Conservation (phyloP, 2,329 filamentous ascomycete genomes). For the Fusarium sp. region DNA sequence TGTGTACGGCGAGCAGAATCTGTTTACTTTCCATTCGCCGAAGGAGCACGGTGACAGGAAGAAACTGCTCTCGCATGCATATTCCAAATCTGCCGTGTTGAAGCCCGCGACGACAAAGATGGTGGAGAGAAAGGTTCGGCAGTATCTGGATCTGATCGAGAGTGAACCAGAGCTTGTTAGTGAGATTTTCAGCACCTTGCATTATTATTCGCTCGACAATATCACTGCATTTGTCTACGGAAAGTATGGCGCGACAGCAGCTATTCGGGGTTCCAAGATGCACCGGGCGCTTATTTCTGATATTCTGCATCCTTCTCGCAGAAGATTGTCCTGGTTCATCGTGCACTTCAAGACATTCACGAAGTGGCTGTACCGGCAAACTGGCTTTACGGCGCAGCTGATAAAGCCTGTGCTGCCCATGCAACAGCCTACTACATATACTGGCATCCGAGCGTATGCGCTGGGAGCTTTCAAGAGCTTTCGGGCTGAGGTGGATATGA, state of each 20-base stretch:
- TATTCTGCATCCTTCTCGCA: slow-evolving; percentile 36
- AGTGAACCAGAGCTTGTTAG: slow-evolving; percentile 22
- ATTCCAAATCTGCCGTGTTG: slow-evolving; percentile 62
- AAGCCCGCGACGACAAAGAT: slow-evolving; percentile 24
- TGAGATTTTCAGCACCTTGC: slow-evolving; percentile 36
- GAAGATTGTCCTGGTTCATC: slow-evolving; percentile 34
- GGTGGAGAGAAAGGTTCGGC: slow-evolving; percentile 35
- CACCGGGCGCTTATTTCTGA: slow-evolving; percentile 28
- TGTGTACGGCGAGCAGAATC: slow-evolving; percentile 62
- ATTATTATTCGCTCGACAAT: slow-evolving; percentile 37
- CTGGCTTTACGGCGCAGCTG: neutral
- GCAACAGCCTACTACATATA: slow-evolving; percentile 39
- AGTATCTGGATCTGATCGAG: slow-evolving; percentile 28
- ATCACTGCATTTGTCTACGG: slow-evolving; percentile 36
- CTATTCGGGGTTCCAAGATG: slow-evolving; percentile 20
- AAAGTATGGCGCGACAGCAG: slow-evolving; percentile 31
- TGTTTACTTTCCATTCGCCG: slow-evolving; percentile 63
- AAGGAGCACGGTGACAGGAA: slow-evolving; percentile 63
- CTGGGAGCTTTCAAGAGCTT: slow-evolving; percentile 27
- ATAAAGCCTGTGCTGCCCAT: slow-evolving; percentile 31
- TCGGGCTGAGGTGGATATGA: slow-evolving; percentile 4
- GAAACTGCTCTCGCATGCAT: slow-evolving; percentile 64
- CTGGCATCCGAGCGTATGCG: slow-evolving; percentile 28
- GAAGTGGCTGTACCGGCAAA: slow-evolving; percentile 34
- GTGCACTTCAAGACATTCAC: slow-evolving; percentile 23